Base-by-base conservation (phyloP, 2,329 filamentous ascomycete genomes). In the Ascochyta viciae-villosae region DNA sequence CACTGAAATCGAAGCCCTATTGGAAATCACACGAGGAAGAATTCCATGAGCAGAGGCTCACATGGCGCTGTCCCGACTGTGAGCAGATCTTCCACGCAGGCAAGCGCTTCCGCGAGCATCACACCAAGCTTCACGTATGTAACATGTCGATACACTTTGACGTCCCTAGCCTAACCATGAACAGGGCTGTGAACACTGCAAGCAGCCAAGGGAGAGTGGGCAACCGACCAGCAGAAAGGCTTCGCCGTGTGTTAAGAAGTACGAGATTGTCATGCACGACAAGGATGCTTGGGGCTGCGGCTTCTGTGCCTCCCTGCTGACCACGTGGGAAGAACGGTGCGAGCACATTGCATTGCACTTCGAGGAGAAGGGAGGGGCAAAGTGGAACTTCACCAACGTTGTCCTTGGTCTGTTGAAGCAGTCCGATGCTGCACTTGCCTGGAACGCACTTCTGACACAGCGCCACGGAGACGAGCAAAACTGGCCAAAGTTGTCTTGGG, bases 21-120 rank as follows among this genome's bases (percentile, higher is more conserved):
- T 89, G 87, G 87, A 88, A 88, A 73, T 82, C 85, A 29, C 87
- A 89, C 72, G 86, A 89, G 70, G 86, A 88, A 64, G 86, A 88
- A 72, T 88, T 88, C 66, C 86, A 89, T 73, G 86, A 89, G 77
- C 84, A 87, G 50, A 85, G 85, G 78, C 84, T 86, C 60, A 88
- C 87, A 67, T 89, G 87, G 71, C 85, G 86, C 12, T 89, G 86
- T 65, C 86, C 86, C 6, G 86, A 87, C 62, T 89, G 87, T 75
- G 87, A 88, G 72, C 84, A 87, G 65, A 86, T 85, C 67, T 88
- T 89, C 73, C 87, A 85, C 80, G 85, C 86, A 9, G 85, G 86
- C 62, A 88, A 88, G 70, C 86, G 85, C 4, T 88, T 89, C 73
- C 87, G 87, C 62, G 85, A 88, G 70, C 86, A 88, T 61, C 86